Evolutionary conservation across 306 rosid species (phyloP).

Genomic region (Citrullus colocynthis): DNA sequence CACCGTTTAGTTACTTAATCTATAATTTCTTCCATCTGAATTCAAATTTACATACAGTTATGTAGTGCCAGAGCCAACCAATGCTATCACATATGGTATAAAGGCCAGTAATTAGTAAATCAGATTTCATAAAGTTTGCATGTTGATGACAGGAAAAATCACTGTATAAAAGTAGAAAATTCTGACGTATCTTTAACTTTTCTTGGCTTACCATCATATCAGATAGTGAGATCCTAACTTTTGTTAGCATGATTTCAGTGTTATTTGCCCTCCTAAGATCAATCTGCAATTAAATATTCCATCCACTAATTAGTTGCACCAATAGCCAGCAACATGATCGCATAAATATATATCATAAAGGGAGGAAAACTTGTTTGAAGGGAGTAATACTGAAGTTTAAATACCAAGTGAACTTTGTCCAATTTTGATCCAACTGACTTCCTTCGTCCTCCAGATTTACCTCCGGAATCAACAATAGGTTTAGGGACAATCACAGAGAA

Average conservation of each 20-base stretch:
- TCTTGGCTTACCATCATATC: slow-evolving; percentile 86
- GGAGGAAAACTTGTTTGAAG: background rate
- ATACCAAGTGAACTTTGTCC: slow-evolving; percentile 83
- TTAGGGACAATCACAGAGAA: slow-evolving; percentile 83
- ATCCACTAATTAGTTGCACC: slow-evolving; percentile 3
- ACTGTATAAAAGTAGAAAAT: background rate
- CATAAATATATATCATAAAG: background rate
- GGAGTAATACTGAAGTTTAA: background rate
- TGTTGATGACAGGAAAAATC: background rate
- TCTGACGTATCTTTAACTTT: slow-evolving; percentile 9
- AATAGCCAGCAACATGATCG: background rate
- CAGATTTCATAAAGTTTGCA: background rate
- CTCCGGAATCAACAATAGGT: slow-evolving; percentile 49
- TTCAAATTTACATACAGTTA: background rate
- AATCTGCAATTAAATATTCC: slow-evolving; percentile 34
- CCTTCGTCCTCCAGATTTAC: slow-evolving; percentile 60
- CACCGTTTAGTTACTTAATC: background rate
- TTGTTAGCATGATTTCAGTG: slow-evolving; percentile 98
- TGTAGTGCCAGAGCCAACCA: background rate
- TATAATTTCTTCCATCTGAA: background rate
- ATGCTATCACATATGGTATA: background rate
- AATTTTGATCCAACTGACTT: slow-evolving; percentile 76
- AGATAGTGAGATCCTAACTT: slow-evolving; percentile 98
- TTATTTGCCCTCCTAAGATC: slow-evolving; percentile 95
- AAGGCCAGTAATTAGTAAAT: background rate